phyloP scores from a whole-genome alignment of 148 eudicot species.

The Amaranthus palmeri region DNA sequence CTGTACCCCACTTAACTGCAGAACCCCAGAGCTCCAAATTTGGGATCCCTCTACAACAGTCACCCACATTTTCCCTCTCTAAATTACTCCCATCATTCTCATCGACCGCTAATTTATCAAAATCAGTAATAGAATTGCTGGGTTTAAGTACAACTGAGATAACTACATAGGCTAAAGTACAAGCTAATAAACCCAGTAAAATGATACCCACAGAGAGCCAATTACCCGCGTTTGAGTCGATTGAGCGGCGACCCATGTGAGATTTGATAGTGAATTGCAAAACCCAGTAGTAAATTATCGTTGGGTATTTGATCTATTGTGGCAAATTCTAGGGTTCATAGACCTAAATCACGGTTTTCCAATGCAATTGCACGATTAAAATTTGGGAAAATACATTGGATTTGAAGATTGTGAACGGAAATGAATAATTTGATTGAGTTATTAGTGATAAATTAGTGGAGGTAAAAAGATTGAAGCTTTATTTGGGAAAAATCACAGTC shows the following conservation, averaged over 20 bases:
- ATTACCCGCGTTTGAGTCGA: slow-evolving; percentile 44
- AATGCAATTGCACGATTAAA: no score
- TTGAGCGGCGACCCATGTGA: slow-evolving; percentile 73
- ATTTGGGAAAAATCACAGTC: no score
- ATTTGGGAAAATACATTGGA: no score
- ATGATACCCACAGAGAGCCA: slow-evolving; percentile 51
- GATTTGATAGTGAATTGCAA: slow-evolving; percentile 22
- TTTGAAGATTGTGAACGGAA: no score
- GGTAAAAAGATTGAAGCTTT: no score
- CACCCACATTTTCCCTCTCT: slow-evolving; percentile 23
- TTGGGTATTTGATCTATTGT: not conserved
- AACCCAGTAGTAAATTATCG: slow-evolving; percentile 22
- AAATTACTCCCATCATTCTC: slow-evolving; percentile 13
- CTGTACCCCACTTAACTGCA: slow-evolving; percentile 72
- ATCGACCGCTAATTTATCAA: slow-evolving; percentile 1
- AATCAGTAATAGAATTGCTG: not conserved
- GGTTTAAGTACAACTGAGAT: slow-evolving; percentile 45
- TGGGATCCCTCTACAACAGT: slow-evolving; percentile 56
- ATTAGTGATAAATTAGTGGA: no score
- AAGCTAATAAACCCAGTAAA: slow-evolving; percentile 47
- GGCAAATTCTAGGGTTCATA: no score
- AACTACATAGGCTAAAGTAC: slow-evolving; percentile 48
- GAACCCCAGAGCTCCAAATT: slow-evolving; percentile 74
- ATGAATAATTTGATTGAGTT: no score
- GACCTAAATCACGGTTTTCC: no score